Percentiles rank a stretch among this genome's conserved stretches.
Evolutionary conservation across 108 stramenopile species (phyloP).

Genomic region (Nannochloropsis granulata): DNA sequence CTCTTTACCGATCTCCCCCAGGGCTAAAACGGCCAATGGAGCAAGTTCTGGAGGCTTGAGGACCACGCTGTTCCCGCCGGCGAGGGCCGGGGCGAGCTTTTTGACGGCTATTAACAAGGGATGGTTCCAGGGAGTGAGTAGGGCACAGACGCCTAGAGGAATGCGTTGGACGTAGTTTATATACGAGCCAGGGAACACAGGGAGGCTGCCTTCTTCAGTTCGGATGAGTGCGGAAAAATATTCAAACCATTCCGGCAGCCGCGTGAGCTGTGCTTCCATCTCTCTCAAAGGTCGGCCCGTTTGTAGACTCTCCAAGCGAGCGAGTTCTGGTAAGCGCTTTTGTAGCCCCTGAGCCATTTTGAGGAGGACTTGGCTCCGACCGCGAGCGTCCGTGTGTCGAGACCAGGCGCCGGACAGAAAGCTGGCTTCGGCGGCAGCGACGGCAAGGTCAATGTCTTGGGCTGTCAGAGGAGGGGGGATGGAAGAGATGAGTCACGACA

Average conservation of each 20-base stretch:
- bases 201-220: conserved; percentile 4
- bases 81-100: conserved; percentile 60
- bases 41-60: conserved; percentile 74
- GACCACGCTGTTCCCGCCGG: conserved; percentile 68
- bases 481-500: too few species aligned
- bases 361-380: background rate
- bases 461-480: background rate
- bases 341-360: background rate
- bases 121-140: conserved; percentile 60
- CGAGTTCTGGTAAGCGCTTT: conserved; percentile 1
- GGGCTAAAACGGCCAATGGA: conserved; percentile 45
- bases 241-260: conserved; percentile 44
- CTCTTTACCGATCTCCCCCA: conserved; percentile 11
- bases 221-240: conserved; percentile 42
- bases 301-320: conserved; percentile 33
- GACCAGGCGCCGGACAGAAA: background rate
- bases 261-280: conserved; percentile 51
- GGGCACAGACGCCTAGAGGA: conserved; percentile 59
- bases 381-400: background rate
- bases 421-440: background rate
- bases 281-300: conserved; percentile 62
- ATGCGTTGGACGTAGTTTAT: conserved; percentile 45
- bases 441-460: background rate
- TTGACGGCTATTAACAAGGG: conserved; percentile 55
- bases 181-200: conserved; percentile 7